phyloP scores from a whole-genome alignment of 306 rosid species.

The Begonia fuchsioides region DNA sequence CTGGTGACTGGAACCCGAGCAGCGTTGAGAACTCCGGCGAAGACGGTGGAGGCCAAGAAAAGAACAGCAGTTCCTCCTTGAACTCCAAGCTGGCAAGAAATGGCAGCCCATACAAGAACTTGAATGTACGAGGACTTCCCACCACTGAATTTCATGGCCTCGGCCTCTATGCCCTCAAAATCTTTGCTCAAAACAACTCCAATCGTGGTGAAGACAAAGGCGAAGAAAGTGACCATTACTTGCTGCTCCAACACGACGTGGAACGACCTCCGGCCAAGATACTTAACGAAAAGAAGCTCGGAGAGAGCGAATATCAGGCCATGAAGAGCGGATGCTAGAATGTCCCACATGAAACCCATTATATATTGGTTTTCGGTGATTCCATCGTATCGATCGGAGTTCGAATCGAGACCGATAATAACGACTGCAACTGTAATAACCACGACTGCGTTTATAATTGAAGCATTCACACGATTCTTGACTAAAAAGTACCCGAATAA shows the following conservation, averaged over 20 bases:
- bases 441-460: constrained; percentile 50
- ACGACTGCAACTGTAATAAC: constrained; percentile 58
- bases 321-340: constrained; percentile 81
- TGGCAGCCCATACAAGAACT: constrained; percentile 59
- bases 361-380: constrained; percentile 44
- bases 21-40: constrained; percentile 89
- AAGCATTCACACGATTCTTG: constrained; percentile 52
- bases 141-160: constrained; percentile 48
- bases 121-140: constrained; percentile 47
- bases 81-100: constrained; percentile 77
- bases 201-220: constrained; percentile 53
- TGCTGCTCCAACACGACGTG: constrained; percentile 89
- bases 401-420: constrained; percentile 76
- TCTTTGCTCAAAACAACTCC: constrained; percentile 41
- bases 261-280: constrained; percentile 58
- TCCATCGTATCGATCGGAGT: constrained; percentile 51
- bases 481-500: constrained; percentile 67
- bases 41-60: constrained; percentile 75
- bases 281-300: constrained; percentile 55
- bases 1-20: constrained; percentile 75
- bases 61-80: constrained; percentile 66
- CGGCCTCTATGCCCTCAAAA: constrained; percentile 49
- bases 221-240: constrained; percentile 65
- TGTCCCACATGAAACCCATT: constrained; percentile 73
- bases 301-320: constrained; percentile 90